Evolutionary conservation across 1,284 basidiomycete genomes (phyloP).

Genomic region (Melampsora abietis-canadensis): DNA sequence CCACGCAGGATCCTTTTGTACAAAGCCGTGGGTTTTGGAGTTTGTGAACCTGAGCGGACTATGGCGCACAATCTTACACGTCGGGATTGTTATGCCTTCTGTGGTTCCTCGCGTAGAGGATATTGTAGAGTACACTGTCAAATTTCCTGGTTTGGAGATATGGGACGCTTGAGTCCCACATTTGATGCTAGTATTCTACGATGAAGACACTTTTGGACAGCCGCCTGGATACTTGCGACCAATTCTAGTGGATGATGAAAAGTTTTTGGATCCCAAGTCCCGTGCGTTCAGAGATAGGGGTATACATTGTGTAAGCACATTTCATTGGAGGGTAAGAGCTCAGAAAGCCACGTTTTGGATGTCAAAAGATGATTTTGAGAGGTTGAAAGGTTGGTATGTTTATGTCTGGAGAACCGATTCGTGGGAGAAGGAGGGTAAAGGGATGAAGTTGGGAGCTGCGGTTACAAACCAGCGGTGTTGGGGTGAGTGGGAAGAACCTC

Average conservation of each 20-base stretch:
- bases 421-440: not conserved
- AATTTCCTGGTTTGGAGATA: not conserved
- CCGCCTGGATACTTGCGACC: not conserved
- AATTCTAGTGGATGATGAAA: not conserved
- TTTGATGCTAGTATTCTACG: not conserved
- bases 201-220: not conserved
- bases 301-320: not conserved
- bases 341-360: constrained; percentile 4
- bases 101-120: not conserved
- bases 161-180: not conserved
- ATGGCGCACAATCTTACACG: not conserved
- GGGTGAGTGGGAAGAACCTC: not conserved
- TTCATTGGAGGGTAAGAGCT: not conserved
- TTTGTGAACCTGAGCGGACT: not conserved
- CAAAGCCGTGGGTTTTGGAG: not conserved
- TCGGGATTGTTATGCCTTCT: not conserved
- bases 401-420: not conserved
- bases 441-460: not conserved
- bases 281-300: not conserved
- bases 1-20: not conserved
- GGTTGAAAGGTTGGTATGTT: not conserved
- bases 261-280: not conserved
- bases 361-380: not conserved
- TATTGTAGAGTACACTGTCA: not conserved
- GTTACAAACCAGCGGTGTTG: not conserved